These are phyloP conservation scores for Cladobotryum protrusum DNA, from an alignment of 2,329 filamentous ascomycete genomes.

Conservation along the genomic window DNA sequence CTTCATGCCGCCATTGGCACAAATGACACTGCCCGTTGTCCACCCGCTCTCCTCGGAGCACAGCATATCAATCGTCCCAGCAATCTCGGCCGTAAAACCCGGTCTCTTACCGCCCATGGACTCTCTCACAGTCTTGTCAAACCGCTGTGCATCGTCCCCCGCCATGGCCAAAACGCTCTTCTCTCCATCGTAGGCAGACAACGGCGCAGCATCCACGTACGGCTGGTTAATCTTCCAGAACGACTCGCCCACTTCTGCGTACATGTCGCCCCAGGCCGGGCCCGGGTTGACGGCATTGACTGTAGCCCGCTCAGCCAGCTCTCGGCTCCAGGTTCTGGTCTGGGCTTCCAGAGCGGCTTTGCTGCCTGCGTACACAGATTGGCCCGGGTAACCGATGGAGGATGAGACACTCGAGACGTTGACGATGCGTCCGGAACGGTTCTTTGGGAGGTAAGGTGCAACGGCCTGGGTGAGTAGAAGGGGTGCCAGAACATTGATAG, in stretches of 20 bases:
- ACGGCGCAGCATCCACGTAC: constrained; percentile 30
- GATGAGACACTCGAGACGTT: constrained; percentile 51
- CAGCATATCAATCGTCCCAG: constrained; percentile 64
- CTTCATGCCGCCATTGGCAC: constrained; percentile 55
- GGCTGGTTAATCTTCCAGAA: constrained; percentile 35
- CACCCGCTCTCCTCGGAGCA: constrained; percentile 60
- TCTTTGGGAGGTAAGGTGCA: constrained; percentile 58
- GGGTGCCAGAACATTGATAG: constrained; percentile 76
- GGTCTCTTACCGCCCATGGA: constrained; percentile 29
- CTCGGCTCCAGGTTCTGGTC: constrained; percentile 53
- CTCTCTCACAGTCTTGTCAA: constrained; percentile 27
- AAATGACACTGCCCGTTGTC: constrained; percentile 67
- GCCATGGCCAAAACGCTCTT: constrained; percentile 23
- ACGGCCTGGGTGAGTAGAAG: constrained; percentile 71
- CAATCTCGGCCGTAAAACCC: constrained; percentile 48
- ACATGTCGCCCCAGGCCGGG: constrained; percentile 49
- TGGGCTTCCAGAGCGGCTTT: constrained; percentile 55
- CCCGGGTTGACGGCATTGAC: constrained; percentile 55
- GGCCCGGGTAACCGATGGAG: constrained; percentile 47
- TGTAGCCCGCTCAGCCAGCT: constrained; percentile 46
- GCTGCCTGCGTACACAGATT: constrained; percentile 51
- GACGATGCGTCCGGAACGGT: constrained; percentile 57
- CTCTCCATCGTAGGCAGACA: constrained; percentile 29
- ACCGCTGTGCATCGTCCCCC: constrained; percentile 26
- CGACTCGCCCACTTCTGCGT: constrained; percentile 29